Base-by-base conservation (phyloP, 2,329 filamentous ascomycete species). In the Alternaria burnsii region DNA sequence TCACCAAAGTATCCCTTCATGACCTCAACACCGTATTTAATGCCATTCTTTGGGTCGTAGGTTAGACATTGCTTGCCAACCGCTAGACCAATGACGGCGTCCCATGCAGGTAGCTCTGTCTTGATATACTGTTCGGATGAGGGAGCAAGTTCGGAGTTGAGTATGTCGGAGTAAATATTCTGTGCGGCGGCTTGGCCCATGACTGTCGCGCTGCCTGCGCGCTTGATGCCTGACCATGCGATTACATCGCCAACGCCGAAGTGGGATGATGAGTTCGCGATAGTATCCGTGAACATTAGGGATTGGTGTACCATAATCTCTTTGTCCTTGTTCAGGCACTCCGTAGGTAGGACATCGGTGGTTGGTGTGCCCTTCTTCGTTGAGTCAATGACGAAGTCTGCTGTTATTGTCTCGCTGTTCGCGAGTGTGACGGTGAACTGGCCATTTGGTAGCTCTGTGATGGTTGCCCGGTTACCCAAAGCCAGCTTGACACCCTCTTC, bases 221-320 rank as follows among this genome's bases (percentile, higher is more conserved):
- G 89, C 82, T 93, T 94, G 80, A 94, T 93, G 43, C 91, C 91
- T 0, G 89, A 86, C 91, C 91, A 94, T 48, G 82, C 80, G 32
- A 85, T 86, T 16, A 91, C 81, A 72, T 94, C 91, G 16, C 91
- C 91, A 24, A 87, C 83, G 12, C 88, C 90, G 70, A 89, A 91
- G 75, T 94, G 91, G 28, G 79, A 77, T 0, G 81, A 79, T 12
- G 85, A 78, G 64, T 92, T 89, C 5, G 88, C 82, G 0, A 86
- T 81, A 0, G 79, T 79, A 2, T 79, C 68, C 1, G 82, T 76
- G 74, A 91, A 88, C 66, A 83, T 80, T 7, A 91, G 79, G 52
- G 85, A 88, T 7, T 71, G 67, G 22, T 72, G 61, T 53, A 93
- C 85, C 69, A 87, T 87, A 60, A 93, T 85, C 61, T 88, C 89